Conservation (phyloP, 23 red algal genomes). For the Gracilariopsis chorda region DNA sequence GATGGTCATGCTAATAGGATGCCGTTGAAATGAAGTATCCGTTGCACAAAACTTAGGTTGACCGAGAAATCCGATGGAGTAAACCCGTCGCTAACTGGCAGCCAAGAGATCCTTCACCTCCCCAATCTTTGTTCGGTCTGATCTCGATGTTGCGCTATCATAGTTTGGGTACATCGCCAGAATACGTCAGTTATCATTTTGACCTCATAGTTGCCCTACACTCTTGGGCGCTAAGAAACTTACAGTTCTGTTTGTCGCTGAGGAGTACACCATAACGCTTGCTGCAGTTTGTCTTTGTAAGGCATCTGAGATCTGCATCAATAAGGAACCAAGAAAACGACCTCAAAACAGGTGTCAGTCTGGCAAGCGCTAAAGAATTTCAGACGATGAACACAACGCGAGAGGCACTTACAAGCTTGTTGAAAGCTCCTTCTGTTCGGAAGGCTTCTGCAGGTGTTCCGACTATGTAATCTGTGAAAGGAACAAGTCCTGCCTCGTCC, state of each 20-base stretch:
- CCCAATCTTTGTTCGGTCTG: conserved; percentile 45
- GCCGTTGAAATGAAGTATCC: neutral
- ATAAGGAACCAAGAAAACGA: neutral
- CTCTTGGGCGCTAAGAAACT: neutral
- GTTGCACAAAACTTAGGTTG: neutral
- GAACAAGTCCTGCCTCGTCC: conserved; percentile 71
- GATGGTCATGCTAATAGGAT: no score
- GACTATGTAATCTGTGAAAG: conserved; percentile 78
- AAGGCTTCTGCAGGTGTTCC: conserved; percentile 84
- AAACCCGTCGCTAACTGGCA: conserved; percentile 64
- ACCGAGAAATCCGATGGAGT: conserved; percentile 50
- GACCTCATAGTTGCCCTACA: neutral
- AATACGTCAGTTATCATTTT: neutral
- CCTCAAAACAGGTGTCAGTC: no score
- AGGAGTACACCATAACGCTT: conserved; percentile 60
- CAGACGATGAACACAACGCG: no score
- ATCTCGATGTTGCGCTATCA: conserved; percentile 56
- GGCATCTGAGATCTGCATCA: conserved; percentile 34
- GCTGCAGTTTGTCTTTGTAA: conserved; percentile 48
- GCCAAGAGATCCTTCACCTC: conserved; percentile 61
- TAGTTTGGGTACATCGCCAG: no score
- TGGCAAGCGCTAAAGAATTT: no score
- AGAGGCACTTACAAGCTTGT: conserved; percentile 51
- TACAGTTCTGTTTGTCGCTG: conserved; percentile 51
- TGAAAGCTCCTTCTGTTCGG: conserved; percentile 48